phyloP scores from a whole-genome alignment of 169 alveolate genomes.

The Plasmodium inui region DNA sequence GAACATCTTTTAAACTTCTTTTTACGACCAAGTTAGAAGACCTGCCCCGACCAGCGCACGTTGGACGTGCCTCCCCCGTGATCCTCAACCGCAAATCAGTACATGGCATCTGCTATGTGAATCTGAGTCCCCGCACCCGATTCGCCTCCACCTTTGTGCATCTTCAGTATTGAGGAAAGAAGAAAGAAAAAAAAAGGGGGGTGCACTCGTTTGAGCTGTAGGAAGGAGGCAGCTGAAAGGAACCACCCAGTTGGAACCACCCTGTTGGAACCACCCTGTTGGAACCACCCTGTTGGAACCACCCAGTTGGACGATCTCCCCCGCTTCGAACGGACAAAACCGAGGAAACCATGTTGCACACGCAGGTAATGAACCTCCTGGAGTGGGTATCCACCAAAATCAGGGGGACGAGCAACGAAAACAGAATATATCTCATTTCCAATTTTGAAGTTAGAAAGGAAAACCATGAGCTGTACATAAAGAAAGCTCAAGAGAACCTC shows the following conservation, averaged over 20 bases:
- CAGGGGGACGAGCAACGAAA: conserved; percentile 31
- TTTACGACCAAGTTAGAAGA: not conserved
- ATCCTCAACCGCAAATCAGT: not conserved
- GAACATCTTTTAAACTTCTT: not conserved
- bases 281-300: no score
- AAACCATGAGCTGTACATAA: conserved; percentile 50
- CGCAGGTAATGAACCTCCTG: not conserved
- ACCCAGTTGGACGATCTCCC: not conserved
- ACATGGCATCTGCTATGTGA: not conserved
- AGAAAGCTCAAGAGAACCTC: conserved; percentile 37
- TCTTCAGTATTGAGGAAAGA: not conserved
- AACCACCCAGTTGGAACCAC: no score
- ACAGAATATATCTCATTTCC: conserved; percentile 47
- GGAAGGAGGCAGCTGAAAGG: no score
- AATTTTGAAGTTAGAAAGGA: conserved; percentile 51
- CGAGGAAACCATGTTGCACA: not conserved
- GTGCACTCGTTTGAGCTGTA: not conserved
- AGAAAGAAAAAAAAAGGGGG: not conserved
- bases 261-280: not conserved
- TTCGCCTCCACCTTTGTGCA: not conserved
- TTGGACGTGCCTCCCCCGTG: not conserved
- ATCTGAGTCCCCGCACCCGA: not conserved
- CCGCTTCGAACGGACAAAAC: not conserved
- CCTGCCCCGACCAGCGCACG: not conserved
- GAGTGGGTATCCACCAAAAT: conserved; percentile 43